Percentiles rank a stretch among this genome's conserved stretches.
These are phyloP conservation scores for Golubevia sp. DNA, from an alignment of 1,284 basidiomycete species.

Conservation along the genomic window DNA sequence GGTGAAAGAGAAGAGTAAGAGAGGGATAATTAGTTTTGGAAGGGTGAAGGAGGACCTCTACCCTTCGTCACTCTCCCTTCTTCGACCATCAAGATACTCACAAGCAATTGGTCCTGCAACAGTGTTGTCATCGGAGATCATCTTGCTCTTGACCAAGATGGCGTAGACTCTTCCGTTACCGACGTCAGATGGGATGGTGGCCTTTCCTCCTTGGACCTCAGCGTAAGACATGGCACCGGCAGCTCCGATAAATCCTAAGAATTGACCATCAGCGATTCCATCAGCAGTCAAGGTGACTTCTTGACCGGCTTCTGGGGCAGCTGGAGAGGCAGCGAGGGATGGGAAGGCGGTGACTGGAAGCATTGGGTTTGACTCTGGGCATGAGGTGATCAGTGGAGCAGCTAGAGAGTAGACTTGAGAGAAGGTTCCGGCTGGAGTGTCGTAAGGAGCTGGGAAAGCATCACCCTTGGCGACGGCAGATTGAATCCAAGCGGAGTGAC, in stretches of 20 bases:
- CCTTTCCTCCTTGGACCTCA: slow-evolving; percentile 58
- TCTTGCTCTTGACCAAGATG: slow-evolving; percentile 59
- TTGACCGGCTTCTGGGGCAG: slow-evolving; percentile 52
- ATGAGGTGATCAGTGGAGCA: slow-evolving; percentile 43
- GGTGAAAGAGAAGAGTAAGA: too few relatives aligned
- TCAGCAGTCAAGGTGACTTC: slow-evolving; percentile 46
- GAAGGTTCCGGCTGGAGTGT: slow-evolving; percentile 55
- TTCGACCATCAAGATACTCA: too few relatives aligned
- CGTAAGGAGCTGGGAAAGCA: slow-evolving; percentile 23
- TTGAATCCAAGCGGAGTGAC: slow-evolving; percentile 37
- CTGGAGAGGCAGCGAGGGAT: slow-evolving; percentile 60
- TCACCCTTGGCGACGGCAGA: slow-evolving; percentile 33
- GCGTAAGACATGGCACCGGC: slow-evolving; percentile 56
- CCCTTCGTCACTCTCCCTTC: too few relatives aligned
- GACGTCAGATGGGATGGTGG: slow-evolving; percentile 59
- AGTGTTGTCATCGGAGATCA: slow-evolving; percentile 59
- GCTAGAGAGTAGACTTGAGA: slow-evolving; percentile 52
- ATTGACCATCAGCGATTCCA: slow-evolving; percentile 42
- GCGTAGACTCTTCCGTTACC: slow-evolving; percentile 63
- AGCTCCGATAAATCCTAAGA: slow-evolving; percentile 62
- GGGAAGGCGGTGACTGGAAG: slow-evolving; percentile 64
- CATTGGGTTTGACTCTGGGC: slow-evolving; percentile 62
- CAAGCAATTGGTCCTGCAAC: slow-evolving; percentile 62
- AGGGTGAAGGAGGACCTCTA: too few relatives aligned
- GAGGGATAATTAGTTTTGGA: too few relatives aligned